Percentiles rank a stretch among this genome's conserved stretches.
phyloP scores from a whole-genome alignment of 768 basidiomycete genomes.

The Kondoa malvinella region DNA sequence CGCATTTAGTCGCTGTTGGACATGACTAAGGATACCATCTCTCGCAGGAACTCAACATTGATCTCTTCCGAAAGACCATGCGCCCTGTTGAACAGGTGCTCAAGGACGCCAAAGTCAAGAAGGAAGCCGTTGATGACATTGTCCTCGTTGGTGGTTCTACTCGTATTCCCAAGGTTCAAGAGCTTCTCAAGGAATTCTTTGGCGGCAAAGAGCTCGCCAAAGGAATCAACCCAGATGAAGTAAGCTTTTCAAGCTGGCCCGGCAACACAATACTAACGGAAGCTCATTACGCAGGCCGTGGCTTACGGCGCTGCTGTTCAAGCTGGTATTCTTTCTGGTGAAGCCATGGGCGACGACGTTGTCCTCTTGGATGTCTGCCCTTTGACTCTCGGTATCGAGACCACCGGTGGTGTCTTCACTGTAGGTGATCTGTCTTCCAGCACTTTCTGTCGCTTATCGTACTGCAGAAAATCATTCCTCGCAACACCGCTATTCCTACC shows the following conservation, averaged over 20 bases:
- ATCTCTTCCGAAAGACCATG: slow-evolving; percentile 98
- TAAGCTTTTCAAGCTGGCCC: too few species aligned
- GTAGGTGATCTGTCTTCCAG: too few species aligned
- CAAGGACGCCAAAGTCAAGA: slow-evolving; percentile 95
- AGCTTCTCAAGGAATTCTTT: slow-evolving; percentile 95
- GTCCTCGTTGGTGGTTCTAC: slow-evolving; percentile 94
- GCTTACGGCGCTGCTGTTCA: too few species aligned
- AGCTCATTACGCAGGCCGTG: too few species aligned
- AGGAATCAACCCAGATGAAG: slow-evolving; percentile 98
- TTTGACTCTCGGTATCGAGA: slow-evolving; percentile 92
- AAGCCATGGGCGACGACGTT: slow-evolving; percentile 71
- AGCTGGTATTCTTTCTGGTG: slow-evolving; percentile 92
- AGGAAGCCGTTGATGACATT: slow-evolving; percentile 73
- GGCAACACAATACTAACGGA: too few species aligned
- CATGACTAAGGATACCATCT: too few species aligned
- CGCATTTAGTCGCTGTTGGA: too few species aligned
- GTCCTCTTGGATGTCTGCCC: slow-evolving; percentile 94
- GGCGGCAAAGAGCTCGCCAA: slow-evolving; percentile 91
- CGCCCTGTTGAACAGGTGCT: slow-evolving; percentile 97
- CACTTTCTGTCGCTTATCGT: too few species aligned
- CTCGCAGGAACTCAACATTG: slow-evolving; percentile 67
- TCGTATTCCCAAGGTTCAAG: slow-evolving; percentile 98
- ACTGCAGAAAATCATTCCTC: slow-evolving; percentile 87
- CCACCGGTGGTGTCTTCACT: slow-evolving; percentile 80
- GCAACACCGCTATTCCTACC: slow-evolving; percentile 96